Evolutionary conservation across 2,329 filamentous ascomycete genomes (phyloP), one percentile per base, ranked within the genome.

Genomic region (Incumbomyces lentus): DNA sequence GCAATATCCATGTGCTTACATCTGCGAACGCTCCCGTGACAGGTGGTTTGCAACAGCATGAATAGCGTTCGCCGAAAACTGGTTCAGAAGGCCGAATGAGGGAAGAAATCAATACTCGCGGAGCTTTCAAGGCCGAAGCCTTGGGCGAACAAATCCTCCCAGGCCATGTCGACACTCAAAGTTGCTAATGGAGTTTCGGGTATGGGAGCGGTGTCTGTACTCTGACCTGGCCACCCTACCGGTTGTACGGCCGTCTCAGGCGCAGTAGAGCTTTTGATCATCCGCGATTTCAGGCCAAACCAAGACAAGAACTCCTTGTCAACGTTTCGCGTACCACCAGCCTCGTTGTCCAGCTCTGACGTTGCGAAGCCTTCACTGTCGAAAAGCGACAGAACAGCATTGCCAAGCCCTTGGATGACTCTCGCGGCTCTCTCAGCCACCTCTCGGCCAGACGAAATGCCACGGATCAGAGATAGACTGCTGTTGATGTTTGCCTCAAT

Each of bases 231-330:
- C 22, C 33, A 45, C 30, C 29, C 17, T 4, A 29, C 16, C 19
- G 36, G 42, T 14, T 45, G 33, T 8, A 13, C 17, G 14, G n/a
- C 26, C 18, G 29, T 10, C 18, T 45, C 42, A 30, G 34, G 12
- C 3, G 19, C 14, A 36, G 42, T 18, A 8, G 42, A 3, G 8
- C 18, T 31, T 34, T 45, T 45, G 14, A 45, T 22, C 32, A 45
- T 45, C 22, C 42, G 36, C n/a, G 47, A 52, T 22, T 55, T 52
- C 10, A 56, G 39, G 2, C 55, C 52, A 49, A 58, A 58, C 55
- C 54, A 58, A 7, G 52, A 52, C 17, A 57, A 52, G 18, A 58
- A 58, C 31, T 56, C 56, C 17, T 47, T 52, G 22, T 58, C 55
- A 11, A 58, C 50, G 34, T 45, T 45, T 17, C 22, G 17, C 22